Percentiles rank a stretch among this genome's conserved stretches.
Conservation (phyloP, 768 basidiomycete genomes). For the Cyclocybe cylindracea region DNA sequence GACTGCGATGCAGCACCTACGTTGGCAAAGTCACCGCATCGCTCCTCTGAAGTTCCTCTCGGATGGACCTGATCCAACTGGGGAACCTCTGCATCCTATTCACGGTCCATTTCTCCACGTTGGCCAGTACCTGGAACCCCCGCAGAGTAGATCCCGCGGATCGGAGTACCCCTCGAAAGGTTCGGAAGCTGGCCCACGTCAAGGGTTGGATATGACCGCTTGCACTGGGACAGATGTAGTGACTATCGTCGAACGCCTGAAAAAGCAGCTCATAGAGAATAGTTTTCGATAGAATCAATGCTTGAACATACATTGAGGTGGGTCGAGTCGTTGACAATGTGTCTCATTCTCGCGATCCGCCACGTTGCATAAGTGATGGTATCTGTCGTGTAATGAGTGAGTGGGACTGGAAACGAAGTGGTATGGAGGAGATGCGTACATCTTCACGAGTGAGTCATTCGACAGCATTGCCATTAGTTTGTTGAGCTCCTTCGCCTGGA, state of each 20-base stretch:
- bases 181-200: slow-evolving; percentile 87
- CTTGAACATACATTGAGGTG: slow-evolving; percentile 73
- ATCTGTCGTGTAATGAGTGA: slow-evolving; percentile 44
- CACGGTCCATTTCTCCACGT: slow-evolving; percentile 80
- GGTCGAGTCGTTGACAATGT: slow-evolving; percentile 84
- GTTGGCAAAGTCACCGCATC: slow-evolving; percentile 85
- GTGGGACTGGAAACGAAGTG: neutral
- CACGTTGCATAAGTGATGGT: slow-evolving; percentile 97
- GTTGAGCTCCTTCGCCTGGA: slow-evolving; percentile 87
- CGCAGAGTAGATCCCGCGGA: slow-evolving; percentile 85
- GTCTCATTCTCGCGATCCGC: slow-evolving; percentile 91
- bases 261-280: neutral
- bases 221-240: slow-evolving; percentile 93
- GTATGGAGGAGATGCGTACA: slow-evolving; percentile 50
- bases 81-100: slow-evolving; percentile 97
- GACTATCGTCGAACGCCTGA: slow-evolving; percentile 95
- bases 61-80: slow-evolving; percentile 83
- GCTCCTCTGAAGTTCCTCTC: slow-evolving; percentile 85
- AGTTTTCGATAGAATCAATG: neutral
- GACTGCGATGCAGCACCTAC: slow-evolving; percentile 48
- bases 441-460: too few relatives aligned
- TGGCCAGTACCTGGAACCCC: slow-evolving; percentile 91
- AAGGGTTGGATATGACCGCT: slow-evolving; percentile 79
- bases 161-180: slow-evolving; percentile 59
- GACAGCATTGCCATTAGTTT: slow-evolving; percentile 84